Evolutionary conservation across 306 rosid species (phyloP), one percentile per base, ranked within the genome.

Genomic region (Cucumis sativus): DNA sequence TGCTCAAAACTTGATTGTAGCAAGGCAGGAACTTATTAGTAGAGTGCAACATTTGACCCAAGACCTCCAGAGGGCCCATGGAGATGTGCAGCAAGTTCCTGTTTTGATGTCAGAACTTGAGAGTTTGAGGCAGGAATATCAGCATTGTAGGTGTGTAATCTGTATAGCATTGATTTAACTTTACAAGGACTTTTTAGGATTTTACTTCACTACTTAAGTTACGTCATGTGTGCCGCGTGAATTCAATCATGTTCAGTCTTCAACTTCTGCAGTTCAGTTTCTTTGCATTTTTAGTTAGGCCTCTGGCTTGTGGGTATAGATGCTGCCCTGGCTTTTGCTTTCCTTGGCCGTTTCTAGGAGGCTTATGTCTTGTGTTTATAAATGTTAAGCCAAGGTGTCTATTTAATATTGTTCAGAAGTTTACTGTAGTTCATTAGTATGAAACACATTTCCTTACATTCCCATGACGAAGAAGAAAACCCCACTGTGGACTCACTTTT

Each of bases 21-120:
- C 83, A 9, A 90, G 97, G 86, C 92, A 95, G 77, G 98, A 95
- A 51, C 93, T 91, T 66, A 68, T 95, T 66, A 55, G 86, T 14
- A 90, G 90, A 68, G 89, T 82, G 41, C 96, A 92, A 77, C 91
- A 90, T 30, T 79, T 92, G 84, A 74, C 68, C 82, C 93, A 89
- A 79, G 98, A 95, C 75, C 90, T 92, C 83, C 97, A 86, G 80
- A 88, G 96, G 85, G 87, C 88, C 17, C 98, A 95, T 69, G 45
- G 57, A 4, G 97, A 95, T 28, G 93, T 85, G 64, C 92, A 86
- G 86, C 96, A 89, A 84, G 81, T 95, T 78, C 98, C 97, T 7
- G 93, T 85, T 64, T 83, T 92, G 18, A 80, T 92, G 54, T 21
- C 91, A 10, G 97, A 90, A 83, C 90, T 95, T 49, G 98, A 95